Conservation (phyloP, 305 asterid genomes). For the Fraxinus nigra region DNA sequence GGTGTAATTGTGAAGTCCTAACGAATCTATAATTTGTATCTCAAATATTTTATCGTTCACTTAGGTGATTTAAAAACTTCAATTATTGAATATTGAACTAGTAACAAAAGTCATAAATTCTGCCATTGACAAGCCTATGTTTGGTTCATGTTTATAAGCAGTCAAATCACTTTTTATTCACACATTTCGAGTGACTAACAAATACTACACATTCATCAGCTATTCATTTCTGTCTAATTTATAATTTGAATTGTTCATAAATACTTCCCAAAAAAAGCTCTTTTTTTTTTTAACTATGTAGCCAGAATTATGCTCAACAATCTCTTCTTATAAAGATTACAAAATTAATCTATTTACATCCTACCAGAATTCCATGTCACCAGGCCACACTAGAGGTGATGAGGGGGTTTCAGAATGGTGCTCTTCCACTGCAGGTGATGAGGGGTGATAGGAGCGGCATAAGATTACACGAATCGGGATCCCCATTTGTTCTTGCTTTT, state of each 20-base stretch:
- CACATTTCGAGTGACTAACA: background rate
- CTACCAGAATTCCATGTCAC: background rate
- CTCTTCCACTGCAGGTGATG: background rate
- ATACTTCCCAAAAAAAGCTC: background rate
- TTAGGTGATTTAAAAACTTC: background rate
- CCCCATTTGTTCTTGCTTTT: background rate
- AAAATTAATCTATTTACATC: background rate
- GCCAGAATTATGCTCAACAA: background rate
- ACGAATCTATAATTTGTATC: background rate
- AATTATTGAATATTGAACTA: background rate
- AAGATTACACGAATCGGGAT: background rate
- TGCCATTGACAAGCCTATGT: background rate
- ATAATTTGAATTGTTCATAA: too few species aligned
- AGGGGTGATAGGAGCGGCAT: background rate
- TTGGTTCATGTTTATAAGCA: background rate
- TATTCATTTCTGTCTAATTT: background rate
- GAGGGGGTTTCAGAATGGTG: background rate
- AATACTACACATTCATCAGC: background rate
- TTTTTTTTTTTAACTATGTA: too few species aligned
- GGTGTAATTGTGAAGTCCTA: background rate
- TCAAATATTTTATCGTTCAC: background rate
- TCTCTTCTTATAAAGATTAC: background rate
- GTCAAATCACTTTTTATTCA: background rate
- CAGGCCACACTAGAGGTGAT: background rate
- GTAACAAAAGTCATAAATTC: background rate